phyloP scores from a whole-genome alignment of 2,329 filamentous ascomycete genomes.

The Exophiala aquamarina region DNA sequence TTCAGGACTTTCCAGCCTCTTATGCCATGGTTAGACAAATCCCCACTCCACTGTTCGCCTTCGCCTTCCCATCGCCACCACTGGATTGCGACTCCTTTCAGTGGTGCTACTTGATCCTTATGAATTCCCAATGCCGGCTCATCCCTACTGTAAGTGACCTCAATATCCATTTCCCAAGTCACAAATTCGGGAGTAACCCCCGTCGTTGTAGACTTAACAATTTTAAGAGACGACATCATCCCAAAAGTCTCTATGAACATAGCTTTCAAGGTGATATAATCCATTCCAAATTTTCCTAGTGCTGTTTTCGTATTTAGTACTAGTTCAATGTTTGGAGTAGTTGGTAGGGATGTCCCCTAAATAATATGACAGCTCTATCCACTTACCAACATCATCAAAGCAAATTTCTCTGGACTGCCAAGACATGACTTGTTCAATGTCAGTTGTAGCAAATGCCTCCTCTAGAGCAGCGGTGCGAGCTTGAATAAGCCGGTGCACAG shows the following conservation, averaged over 20 bases:
- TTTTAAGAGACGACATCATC: not conserved
- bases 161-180: not conserved
- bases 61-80: slow-evolving; percentile 2
- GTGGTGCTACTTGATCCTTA: not conserved
- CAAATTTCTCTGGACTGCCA: not conserved
- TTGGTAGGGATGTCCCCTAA: not conserved
- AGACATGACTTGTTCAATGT: slow-evolving; percentile 1
- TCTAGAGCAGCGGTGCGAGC: not conserved
- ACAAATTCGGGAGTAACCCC: not conserved
- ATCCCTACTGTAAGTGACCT: not conserved
- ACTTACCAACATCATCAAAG: slow-evolving; percentile 1
- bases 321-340: not conserved
- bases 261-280: too few species aligned
- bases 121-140: not conserved
- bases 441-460: not conserved
- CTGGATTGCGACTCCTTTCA: not conserved
- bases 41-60: not conserved
- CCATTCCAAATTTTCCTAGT: not conserved
- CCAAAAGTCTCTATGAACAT: not conserved
- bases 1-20: not conserved
- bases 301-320: not conserved
- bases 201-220: not conserved
- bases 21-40: not conserved
- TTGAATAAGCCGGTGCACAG: not conserved
- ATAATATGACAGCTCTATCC: not conserved